Conservation (phyloP, 1,139 yeast species). For the Pichia norvegensis region DNA sequence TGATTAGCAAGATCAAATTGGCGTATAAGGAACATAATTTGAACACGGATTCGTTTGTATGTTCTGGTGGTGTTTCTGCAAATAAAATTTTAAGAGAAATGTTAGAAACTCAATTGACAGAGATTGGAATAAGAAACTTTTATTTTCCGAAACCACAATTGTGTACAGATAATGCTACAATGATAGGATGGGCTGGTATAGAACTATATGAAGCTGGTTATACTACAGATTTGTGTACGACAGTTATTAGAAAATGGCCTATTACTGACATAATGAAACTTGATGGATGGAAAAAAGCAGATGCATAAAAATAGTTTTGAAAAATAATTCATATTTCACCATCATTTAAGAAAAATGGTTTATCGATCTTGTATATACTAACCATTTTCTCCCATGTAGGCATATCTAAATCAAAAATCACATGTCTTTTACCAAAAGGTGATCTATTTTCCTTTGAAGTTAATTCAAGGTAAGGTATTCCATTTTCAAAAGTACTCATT, state of each 20-base stretch:
- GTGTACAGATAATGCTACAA: constrained; percentile 92
- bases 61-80: constrained; percentile 94
- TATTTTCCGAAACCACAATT: constrained; percentile 64
- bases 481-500: constrained; percentile 44
- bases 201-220: constrained; percentile 59
- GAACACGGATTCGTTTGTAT: constrained; percentile 44
- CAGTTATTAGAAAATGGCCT: constrained; percentile 75
- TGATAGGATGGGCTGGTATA: constrained; percentile 97
- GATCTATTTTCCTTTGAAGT: constrained; percentile 16
- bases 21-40: constrained; percentile 39
- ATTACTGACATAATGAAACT: constrained; percentile 40
- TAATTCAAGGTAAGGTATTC: constrained; percentile 35
- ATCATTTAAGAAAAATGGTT: constrained; percentile 39
- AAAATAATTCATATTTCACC: background rate
- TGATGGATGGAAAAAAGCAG: constrained; percentile 40
- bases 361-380: constrained; percentile 42
- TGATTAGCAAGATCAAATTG: constrained; percentile 53
- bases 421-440: constrained; percentile 35
- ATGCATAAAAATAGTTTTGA: background rate
- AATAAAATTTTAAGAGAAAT: constrained; percentile 50
- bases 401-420: constrained; percentile 64
- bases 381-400: constrained; percentile 55
- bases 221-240: constrained; percentile 43
- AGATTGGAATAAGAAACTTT: constrained; percentile 27
- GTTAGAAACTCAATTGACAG: constrained; percentile 34